These are phyloP conservation scores for Cylindrotheca closterium DNA, from an alignment of 108 stramenopile genomes.

Conservation along the genomic window DNA sequence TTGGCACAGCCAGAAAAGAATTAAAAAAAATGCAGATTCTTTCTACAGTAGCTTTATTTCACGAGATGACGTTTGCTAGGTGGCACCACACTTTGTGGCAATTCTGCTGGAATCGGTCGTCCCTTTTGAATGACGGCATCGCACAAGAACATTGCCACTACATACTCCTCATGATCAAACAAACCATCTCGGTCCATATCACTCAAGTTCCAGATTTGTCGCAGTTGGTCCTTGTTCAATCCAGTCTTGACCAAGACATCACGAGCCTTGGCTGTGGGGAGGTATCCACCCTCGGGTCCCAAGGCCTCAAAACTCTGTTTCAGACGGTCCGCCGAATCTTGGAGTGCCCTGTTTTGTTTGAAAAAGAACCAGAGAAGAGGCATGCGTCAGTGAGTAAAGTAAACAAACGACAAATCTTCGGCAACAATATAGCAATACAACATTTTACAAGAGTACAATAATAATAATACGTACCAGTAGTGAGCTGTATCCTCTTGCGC, in stretches of 20 bases:
- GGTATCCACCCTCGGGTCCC: constrained; percentile 82
- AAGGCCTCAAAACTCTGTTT: constrained; percentile 64
- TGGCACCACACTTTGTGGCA: constrained; percentile 72
- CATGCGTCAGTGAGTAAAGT: not conserved
- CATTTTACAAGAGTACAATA: not conserved
- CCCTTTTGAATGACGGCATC: constrained; percentile 89
- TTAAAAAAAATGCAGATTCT: no score
- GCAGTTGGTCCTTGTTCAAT: constrained; percentile 80
- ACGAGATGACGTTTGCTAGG: constrained; percentile 68
- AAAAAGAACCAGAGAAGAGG: no score
- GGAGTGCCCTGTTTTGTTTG: constrained; percentile 72
- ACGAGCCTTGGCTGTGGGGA: constrained; percentile 74
- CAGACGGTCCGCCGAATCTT: constrained; percentile 81
- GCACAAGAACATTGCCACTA: constrained; percentile 91
- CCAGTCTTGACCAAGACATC: constrained; percentile 86
- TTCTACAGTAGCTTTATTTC: no score
- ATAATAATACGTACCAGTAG: constrained; percentile 61
- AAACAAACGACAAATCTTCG: not conserved
- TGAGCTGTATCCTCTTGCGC: constrained; percentile 64
- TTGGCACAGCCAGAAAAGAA: no score
- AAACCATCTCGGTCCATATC: constrained; percentile 92
- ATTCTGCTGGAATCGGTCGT: constrained; percentile 75
- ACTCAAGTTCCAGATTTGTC: constrained; percentile 91
- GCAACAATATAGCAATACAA: not conserved
- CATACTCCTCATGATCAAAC: constrained; percentile 91